phyloP scores from a whole-genome alignment of 345 rosid species.

The Hibiscus syriacus region DNA sequence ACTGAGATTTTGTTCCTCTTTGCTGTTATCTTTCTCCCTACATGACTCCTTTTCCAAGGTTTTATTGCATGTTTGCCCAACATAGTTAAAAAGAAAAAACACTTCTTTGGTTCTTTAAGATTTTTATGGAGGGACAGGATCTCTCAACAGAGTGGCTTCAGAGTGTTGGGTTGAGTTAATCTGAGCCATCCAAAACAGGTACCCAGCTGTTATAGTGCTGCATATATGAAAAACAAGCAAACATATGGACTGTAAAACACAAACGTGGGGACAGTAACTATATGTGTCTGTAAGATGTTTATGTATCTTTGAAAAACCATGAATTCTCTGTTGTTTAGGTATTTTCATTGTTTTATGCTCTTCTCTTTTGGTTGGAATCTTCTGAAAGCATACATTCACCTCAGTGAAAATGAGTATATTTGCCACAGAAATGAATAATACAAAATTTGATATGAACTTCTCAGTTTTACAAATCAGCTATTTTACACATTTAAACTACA shows the following conservation, averaged over 20 bases:
- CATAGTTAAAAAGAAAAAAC: not conserved
- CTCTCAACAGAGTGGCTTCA: constrained; percentile 2
- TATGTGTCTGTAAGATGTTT: too few relatives aligned
- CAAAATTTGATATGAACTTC: not conserved
- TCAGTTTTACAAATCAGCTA: constrained; percentile 4
- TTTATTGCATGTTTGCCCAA: constrained; percentile 30
- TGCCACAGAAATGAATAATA: too few relatives aligned
- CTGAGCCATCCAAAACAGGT: constrained; percentile 38
- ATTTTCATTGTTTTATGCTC: not conserved
- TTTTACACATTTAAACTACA: not conserved
- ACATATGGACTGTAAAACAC: constrained; percentile 1
- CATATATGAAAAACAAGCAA: too few relatives aligned
- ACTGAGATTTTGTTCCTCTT: constrained; percentile 46
- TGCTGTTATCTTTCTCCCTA: constrained; percentile 11
- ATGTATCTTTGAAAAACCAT: too few relatives aligned
- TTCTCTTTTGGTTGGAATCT: too few relatives aligned
- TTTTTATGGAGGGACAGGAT: constrained; percentile 26
- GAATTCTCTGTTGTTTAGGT: not conserved
- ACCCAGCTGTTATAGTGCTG: too few relatives aligned
- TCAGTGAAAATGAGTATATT: not conserved
- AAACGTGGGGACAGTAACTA: too few relatives aligned
- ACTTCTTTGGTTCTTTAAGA: constrained; percentile 6
- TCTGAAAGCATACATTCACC: too few relatives aligned
- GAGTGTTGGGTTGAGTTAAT: constrained; percentile 16
- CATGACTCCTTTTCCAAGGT: not conserved